These are phyloP conservation scores for Eugenia klotzschiana DNA, from an alignment of 441 rosid species.

Conservation along the genomic window DNA sequence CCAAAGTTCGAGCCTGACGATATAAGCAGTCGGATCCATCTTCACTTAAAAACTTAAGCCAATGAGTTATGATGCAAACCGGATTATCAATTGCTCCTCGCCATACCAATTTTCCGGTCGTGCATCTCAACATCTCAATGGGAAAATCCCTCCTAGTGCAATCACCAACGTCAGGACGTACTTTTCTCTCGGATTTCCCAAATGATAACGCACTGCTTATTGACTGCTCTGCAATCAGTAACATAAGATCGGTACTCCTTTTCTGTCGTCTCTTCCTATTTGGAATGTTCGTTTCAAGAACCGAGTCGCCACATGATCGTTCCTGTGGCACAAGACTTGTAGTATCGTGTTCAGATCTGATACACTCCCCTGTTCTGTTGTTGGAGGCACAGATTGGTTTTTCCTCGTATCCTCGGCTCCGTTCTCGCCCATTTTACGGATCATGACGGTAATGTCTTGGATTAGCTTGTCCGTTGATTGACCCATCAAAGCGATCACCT, in stretches of 20 bases:
- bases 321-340: conserved; percentile 67
- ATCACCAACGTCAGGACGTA: neutral
- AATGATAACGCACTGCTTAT: neutral
- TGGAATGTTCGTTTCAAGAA: conserved; percentile 66
- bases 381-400: conserved; percentile 78
- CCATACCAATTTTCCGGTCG: neutral
- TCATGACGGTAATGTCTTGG: conserved; percentile 64
- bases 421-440: conserved; percentile 50
- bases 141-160: neutral
- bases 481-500: conserved; percentile 60
- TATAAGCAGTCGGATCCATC: neutral
- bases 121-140: neutral
- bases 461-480: conserved; percentile 64
- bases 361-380: conserved; percentile 65
- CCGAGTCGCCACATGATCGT: conserved; percentile 49
- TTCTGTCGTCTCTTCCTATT: conserved; percentile 37
- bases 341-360: conserved; percentile 71
- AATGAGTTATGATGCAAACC: neutral
- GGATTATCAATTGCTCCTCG: neutral
- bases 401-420: conserved; percentile 37
- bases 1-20: neutral
- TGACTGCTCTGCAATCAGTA: neutral
- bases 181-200: neutral
- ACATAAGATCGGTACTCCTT: neutral
- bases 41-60: neutral